Base-by-base conservation (phyloP, 257 asterid species). In the Cruciata laevipes region DNA sequence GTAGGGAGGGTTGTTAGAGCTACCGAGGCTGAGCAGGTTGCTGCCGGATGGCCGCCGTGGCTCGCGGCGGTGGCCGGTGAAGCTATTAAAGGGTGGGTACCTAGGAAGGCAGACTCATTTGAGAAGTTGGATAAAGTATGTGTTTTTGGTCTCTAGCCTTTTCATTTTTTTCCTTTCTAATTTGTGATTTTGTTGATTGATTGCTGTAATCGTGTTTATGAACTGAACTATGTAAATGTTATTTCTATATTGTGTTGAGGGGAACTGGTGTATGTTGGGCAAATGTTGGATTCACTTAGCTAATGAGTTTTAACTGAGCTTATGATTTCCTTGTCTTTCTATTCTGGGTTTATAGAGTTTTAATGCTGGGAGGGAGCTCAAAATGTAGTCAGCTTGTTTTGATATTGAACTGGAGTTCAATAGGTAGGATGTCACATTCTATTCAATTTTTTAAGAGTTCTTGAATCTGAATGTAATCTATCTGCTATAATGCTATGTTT, bases 11-110 rank as follows among this genome's bases (percentile, higher is more conserved):
- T 89, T 31, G 86, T 87, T 0, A 80, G 83, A 73, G 89, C 95
- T 68, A 40, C 67, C 7, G 90, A 89, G 72, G 95, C 90, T 66
- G 98, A 89, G 66, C 91, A 89, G 71, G 92, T 91, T 55, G 95
- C 94, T 0, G 96, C 95, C 57, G 98, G 98, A 66, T 91, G 98
- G 98, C 98, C 98, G 25, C 87, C 96, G 23, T 91, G 98, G 98
- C 74, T 91, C 72, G 95, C 96, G 57, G 89, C 96, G 0, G 96
- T 89, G 70, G 98, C 98, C 49, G 95, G 95, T 60, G 96, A 91
- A 82, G 98, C 98, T 59, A 91, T 89, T 65, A 74, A 85, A 76
- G 98, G 98, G 69, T 91, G 98, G 98, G 77, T 91, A 68, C 98
- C 98, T 9, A 82, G 96, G 74, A 79, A 89, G 71, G 96, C 95